These are phyloP conservation scores for Pouteria campechiana DNA, from an alignment of 179 eudicot genomes.

Conservation along the genomic window DNA sequence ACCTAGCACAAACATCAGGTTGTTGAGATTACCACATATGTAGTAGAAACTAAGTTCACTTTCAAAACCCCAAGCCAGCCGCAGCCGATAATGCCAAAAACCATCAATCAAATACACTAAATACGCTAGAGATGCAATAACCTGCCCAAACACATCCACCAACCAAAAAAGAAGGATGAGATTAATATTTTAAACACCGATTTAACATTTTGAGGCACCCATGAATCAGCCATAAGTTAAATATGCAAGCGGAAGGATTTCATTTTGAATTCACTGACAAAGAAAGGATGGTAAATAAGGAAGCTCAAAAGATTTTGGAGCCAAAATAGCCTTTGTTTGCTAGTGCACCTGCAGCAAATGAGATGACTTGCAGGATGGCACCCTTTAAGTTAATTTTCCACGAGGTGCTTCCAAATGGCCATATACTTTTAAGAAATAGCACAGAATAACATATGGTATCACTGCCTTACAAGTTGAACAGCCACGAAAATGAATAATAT, in stretches of 20 bases:
- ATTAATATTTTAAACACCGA: too few relatives aligned
- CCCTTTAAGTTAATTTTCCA: too few relatives aligned
- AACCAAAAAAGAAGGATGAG: too few relatives aligned
- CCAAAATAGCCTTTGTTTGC: too few relatives aligned
- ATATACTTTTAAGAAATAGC: neutral
- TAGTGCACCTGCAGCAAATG: conserved; percentile 27
- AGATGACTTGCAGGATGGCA: too few relatives aligned
- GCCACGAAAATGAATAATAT: conserved; percentile 71
- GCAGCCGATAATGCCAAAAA: conserved; percentile 71
- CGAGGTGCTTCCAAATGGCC: too few relatives aligned
- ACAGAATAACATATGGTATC: neutral
- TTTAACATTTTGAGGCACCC: too few relatives aligned
- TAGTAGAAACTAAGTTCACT: conserved; percentile 71
- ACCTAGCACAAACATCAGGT: neutral
- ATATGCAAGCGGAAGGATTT: too few relatives aligned
- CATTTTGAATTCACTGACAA: too few relatives aligned
- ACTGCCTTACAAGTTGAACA: conserved; percentile 79
- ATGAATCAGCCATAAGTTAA: too few relatives aligned
- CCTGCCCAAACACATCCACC: conserved; percentile 30
- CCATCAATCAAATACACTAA: conserved; percentile 68
- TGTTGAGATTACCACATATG: conserved; percentile 60
- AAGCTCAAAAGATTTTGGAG: too few relatives aligned
- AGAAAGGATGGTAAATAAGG: too few relatives aligned
- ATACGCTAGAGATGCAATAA: conserved; percentile 68
- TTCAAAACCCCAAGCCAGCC: conserved; percentile 68